Evolutionary conservation across 768 basidiomycete species (phyloP), one percentile per base, ranked within the genome.

Genomic region (Naganishia vaughanmartiniae): DNA sequence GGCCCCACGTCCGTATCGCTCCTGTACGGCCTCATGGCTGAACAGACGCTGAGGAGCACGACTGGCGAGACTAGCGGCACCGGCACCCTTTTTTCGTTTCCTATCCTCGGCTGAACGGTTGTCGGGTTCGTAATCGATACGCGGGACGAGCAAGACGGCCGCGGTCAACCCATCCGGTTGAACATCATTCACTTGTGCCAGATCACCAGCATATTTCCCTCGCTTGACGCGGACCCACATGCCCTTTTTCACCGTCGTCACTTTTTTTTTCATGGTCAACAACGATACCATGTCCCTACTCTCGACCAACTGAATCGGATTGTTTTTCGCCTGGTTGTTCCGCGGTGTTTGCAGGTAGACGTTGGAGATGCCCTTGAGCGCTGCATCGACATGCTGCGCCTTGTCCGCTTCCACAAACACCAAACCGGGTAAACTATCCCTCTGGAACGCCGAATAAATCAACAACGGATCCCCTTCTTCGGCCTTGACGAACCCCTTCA

Each of bases 181-280:
- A 71, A 95, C 86, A 78, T 96, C 94, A 82, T 95, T 85, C 60
- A 99, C 92, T 79, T 96, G 93, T 0, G 96, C 96, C 58, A 99
- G 84, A 81, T 99, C 96, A 19, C 93, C 92, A 53, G 89, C 86
- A 78, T 99, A 96, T 77, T 90, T 94, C 54, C 95, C 95, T 46
- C 93, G 88, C 76, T 88, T 89, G 78, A 98, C 88, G 60, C 96
- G 91, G 10, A 98, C 93, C 96, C 96, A 99, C 74, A 88, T 90
- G 24, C 92, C 93, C 0, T 89, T 88, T 21, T 87, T 87, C 51
- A 97, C 86, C 0, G 90, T 89, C 55, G 89, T 83, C 73, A 93
- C 92, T 78, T 93, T 90, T 83, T 94, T 94, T 84, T 94, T 97
- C 77, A 96, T 96, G 78, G 92, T 91, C 74, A 98, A 85, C 45